Conservation (phyloP, 2,329 filamentous ascomycete genomes). For the Aureobasidium sp. region DNA sequence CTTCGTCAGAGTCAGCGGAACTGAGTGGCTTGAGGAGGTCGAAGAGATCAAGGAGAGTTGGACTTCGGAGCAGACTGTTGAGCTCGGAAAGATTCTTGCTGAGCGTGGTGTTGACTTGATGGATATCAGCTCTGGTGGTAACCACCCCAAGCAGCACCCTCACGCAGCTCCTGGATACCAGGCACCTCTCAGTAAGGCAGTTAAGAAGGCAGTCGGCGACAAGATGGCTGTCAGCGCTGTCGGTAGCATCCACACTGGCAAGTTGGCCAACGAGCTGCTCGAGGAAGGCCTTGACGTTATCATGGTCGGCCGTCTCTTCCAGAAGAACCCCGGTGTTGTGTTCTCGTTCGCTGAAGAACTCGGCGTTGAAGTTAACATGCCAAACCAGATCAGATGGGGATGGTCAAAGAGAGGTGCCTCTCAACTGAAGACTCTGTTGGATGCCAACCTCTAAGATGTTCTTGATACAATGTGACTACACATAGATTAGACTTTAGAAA, state of each 20-base stretch:
- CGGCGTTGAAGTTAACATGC: conserved; percentile 62
- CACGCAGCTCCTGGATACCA: conserved; percentile 62
- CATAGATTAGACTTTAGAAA: background rate
- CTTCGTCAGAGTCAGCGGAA: conserved; percentile 65
- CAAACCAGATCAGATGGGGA: conserved; percentile 53
- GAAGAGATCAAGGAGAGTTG: conserved; percentile 54
- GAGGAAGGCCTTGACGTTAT: conserved; percentile 58
- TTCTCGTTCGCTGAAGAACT: conserved; percentile 60
- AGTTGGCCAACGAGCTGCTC: conserved; percentile 58
- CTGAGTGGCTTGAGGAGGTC: conserved; percentile 65
- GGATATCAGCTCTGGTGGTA: conserved; percentile 73
- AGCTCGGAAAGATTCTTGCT: conserved; percentile 61
- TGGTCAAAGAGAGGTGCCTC: conserved; percentile 12
- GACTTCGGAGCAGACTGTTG: conserved; percentile 57
- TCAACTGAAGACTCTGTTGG: conserved; percentile 4
- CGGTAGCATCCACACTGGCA: conserved; percentile 63
- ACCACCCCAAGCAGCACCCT: conserved; percentile 52
- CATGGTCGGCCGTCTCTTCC: conserved; percentile 66
- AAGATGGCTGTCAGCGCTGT: conserved; percentile 67
- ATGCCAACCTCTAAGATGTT: background rate
- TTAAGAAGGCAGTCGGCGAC: conserved; percentile 68
- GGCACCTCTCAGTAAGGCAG: conserved; percentile 60
- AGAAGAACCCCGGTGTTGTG: conserved; percentile 75
- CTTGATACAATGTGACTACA: background rate
- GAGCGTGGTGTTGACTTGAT: conserved; percentile 71